A percentile compares a stretch with the other conserved stretches of the same genome.
Evolutionary conservation across 306 rosid species (phyloP).

Genomic region (Gastrolobium villosum): DNA sequence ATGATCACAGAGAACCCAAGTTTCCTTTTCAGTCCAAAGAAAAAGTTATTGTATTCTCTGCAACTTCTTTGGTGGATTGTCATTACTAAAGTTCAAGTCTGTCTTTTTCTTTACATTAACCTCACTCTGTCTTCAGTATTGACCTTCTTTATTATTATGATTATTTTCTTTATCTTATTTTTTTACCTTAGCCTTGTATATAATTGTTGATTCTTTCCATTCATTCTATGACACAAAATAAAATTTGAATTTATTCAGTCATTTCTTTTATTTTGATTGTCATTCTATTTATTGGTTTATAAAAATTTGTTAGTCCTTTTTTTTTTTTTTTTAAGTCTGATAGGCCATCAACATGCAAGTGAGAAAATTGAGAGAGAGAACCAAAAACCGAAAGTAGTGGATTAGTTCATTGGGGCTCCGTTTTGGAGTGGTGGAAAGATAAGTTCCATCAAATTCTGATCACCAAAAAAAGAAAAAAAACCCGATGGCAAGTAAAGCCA

Average conservation of each 20-base stretch:
- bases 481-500: conserved; percentile 46
- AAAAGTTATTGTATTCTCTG: conserved; percentile 70
- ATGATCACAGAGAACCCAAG: conserved; percentile 58
- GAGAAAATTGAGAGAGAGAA: conserved; percentile 22
- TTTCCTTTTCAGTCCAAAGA: conserved; percentile 58
- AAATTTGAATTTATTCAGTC: conserved; percentile 42
- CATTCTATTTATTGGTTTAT: neutral
- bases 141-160: neutral
- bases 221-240: conserved; percentile 41
- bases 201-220: conserved; percentile 61
- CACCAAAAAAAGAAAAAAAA: conserved; percentile 40
- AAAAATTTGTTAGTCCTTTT: neutral
- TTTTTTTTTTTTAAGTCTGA: neutral
- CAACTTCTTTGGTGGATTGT: conserved; percentile 83
- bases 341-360: neutral
- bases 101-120: conserved; percentile 12
- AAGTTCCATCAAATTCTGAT: conserved; percentile 49
- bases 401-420: conserved; percentile 41
- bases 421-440: conserved; percentile 42
- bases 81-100: conserved; percentile 59
- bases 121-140: conserved; percentile 43
- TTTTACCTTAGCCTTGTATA: conserved; percentile 35
- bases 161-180: neutral
- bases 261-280: neutral
- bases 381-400: conserved; percentile 56